Conservation (phyloP, 2,329 filamentous ascomycete species). For the Hypoxylon sp. region DNA sequence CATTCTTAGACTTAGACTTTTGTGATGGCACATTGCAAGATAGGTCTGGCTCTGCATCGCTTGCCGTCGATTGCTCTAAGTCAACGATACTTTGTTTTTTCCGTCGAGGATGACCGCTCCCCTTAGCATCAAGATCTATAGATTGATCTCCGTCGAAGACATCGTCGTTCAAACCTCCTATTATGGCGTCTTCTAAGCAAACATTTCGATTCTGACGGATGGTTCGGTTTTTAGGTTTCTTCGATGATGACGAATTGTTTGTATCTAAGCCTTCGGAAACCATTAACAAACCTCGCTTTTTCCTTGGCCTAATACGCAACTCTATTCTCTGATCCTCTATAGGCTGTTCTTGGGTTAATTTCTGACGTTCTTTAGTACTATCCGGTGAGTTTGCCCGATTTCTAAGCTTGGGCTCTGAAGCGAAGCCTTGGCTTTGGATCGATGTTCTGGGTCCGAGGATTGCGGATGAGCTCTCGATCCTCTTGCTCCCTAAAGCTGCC, state of each 20-base stretch:
- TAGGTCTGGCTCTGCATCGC: not conserved
- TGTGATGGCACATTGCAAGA: not conserved
- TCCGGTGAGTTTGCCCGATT: constrained; percentile 6
- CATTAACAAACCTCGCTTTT: constrained; percentile 65
- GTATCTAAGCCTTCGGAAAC: constrained; percentile 57
- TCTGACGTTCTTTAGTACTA: constrained; percentile 20
- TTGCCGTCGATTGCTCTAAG: not conserved
- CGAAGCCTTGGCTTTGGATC: not conserved
- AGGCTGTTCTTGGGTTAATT: constrained; percentile 8
- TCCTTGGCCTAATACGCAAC: constrained; percentile 63
- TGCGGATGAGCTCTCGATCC: not conserved
- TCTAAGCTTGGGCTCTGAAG: not conserved
- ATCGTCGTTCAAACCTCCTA: not conserved
- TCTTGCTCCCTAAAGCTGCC: not conserved
- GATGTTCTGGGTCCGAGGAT: not conserved
- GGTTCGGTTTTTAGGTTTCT: constrained; percentile 7
- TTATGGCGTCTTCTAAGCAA: not conserved
- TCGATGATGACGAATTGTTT: constrained; percentile 13
- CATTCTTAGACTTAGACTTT: constrained; percentile 8
- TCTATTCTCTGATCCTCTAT: constrained; percentile 59
- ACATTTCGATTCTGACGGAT: not conserved
- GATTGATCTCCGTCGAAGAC: not conserved
- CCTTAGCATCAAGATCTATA: constrained; percentile 1
- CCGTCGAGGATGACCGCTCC: not conserved
- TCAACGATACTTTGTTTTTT: not conserved